phyloP scores from a whole-genome alignment of 108 stramenopile species.

The Thalassiosira profunda region DNA sequence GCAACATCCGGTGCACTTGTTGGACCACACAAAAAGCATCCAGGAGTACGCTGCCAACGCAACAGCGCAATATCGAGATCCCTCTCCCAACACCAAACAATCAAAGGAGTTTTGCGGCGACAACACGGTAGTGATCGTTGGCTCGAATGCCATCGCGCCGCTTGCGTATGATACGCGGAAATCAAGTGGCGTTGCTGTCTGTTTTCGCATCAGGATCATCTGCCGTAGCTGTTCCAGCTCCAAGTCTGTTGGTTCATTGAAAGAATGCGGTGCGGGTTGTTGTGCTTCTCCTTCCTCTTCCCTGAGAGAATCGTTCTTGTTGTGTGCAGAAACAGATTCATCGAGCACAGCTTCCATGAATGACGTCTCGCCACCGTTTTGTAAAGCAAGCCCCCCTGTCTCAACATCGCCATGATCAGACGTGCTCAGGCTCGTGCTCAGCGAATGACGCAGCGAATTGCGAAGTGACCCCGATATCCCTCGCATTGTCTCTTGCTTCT shows the following conservation, averaged over 20 bases:
- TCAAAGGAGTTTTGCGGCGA: conserved; percentile 59
- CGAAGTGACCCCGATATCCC: not conserved
- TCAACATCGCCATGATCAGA: conserved; percentile 2
- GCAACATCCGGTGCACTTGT: conserved; percentile 69
- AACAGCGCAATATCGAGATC: conserved; percentile 76
- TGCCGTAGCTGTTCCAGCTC: conserved; percentile 3
- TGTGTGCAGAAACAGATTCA: not conserved
- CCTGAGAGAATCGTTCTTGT: not conserved
- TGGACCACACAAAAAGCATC: conserved; percentile 88
- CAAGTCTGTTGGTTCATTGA: not conserved
- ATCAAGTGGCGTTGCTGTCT: too few relatives aligned
- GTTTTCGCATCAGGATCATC: too few relatives aligned
- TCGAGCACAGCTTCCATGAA: too few relatives aligned
- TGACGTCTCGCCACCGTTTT: not conserved
- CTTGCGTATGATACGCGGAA: too few relatives aligned
- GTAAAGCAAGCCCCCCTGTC: not conserved
- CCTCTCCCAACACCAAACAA: conserved; percentile 68
- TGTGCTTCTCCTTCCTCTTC: not conserved
- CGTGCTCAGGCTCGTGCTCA: not conserved
- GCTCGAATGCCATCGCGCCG: conserved; percentile 14
- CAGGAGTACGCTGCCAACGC: conserved; percentile 92
- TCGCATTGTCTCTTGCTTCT: not conserved
- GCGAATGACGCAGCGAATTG: not conserved
- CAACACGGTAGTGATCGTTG: conserved; percentile 43
- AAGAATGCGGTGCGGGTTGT: not conserved